A percentile compares a stretch with the other conserved stretches of the same genome.
These are phyloP conservation scores for Penicillium sp. DNA, from an alignment of 2,329 filamentous ascomycete species.

Conservation along the genomic window DNA sequence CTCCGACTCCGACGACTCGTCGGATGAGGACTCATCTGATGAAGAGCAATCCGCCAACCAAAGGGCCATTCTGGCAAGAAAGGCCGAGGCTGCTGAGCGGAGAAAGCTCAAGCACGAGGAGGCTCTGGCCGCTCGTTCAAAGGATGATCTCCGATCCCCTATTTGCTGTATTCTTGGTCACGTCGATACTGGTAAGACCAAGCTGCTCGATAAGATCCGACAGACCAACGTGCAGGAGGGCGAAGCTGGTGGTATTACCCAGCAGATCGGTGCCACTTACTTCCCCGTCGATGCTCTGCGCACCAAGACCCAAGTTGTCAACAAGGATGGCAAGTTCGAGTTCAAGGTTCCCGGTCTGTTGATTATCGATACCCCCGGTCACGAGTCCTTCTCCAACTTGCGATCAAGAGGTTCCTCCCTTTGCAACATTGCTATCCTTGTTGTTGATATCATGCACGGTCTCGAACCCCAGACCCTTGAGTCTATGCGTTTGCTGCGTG, in stretches of 20 bases:
- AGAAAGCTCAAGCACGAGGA: constrained; percentile 89
- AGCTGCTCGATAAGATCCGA: constrained; percentile 95
- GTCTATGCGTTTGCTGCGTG: constrained; percentile 90
- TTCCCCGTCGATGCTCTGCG: constrained; percentile 92
- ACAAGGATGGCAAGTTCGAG: constrained; percentile 83
- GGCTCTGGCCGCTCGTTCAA: constrained; percentile 84
- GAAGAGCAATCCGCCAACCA: constrained; percentile 72
- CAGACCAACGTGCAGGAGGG: constrained; percentile 99
- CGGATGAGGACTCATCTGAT: constrained; percentile 54
- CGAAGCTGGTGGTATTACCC: constrained; percentile 98
- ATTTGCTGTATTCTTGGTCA: constrained; percentile 99
- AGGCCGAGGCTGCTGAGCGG: constrained; percentile 84
- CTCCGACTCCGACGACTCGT: constrained; percentile 44
- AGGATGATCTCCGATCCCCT: constrained; percentile 91
- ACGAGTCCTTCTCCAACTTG: constrained; percentile 99
- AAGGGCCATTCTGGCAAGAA: constrained; percentile 71
- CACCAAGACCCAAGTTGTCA: constrained; percentile 91
- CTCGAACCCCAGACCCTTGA: constrained; percentile 95
- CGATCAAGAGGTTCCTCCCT: constrained; percentile 95
- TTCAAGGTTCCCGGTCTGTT: constrained; percentile 97
- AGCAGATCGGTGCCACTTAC: constrained; percentile 99
- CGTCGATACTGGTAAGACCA: constrained; percentile 99
- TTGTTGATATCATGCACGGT: constrained; percentile 99
- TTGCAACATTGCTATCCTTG: constrained; percentile 98
- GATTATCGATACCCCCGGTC: constrained; percentile 96